Conservation (phyloP, 345 rosid genomes). For the Chamaenerion angustifolium region DNA sequence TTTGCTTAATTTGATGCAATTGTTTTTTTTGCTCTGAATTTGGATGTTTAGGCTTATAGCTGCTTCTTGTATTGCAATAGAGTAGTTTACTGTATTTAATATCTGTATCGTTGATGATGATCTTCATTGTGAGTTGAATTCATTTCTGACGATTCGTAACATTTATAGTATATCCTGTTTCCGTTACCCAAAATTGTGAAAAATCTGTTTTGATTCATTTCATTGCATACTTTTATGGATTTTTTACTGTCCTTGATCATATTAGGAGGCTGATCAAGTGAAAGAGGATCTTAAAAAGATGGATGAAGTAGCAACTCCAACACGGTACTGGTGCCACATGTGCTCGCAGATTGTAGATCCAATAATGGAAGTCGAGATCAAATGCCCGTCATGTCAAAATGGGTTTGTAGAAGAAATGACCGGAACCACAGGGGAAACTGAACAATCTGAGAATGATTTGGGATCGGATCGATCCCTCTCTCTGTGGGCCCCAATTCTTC, state of each 20-base stretch:
- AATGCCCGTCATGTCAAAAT: constrained; percentile 61
- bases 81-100: no score
- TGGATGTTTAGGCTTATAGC: no score
- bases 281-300: background rate
- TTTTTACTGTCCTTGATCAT: background rate
- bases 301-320: constrained; percentile 31
- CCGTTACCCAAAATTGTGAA: no score
- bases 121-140: no score
- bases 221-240: no score
- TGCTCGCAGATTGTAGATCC: constrained; percentile 66
- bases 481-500: constrained; percentile 78
- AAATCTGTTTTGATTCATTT: no score
- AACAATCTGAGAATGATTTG: constrained; percentile 35
- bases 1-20: background rate
- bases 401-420: constrained; percentile 44
- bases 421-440: constrained; percentile 13
- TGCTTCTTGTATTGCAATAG: no score
- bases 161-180: no score
- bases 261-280: constrained; percentile 2
- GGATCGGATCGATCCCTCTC: constrained; percentile 71
- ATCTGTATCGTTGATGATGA: no score
- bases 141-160: no score
- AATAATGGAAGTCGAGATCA: constrained; percentile 49
- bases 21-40: no score
- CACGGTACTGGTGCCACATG: constrained; percentile 49